Evolutionary conservation across 805 yeast species (phyloP).

Genomic region (Myxozyma geophila): DNA sequence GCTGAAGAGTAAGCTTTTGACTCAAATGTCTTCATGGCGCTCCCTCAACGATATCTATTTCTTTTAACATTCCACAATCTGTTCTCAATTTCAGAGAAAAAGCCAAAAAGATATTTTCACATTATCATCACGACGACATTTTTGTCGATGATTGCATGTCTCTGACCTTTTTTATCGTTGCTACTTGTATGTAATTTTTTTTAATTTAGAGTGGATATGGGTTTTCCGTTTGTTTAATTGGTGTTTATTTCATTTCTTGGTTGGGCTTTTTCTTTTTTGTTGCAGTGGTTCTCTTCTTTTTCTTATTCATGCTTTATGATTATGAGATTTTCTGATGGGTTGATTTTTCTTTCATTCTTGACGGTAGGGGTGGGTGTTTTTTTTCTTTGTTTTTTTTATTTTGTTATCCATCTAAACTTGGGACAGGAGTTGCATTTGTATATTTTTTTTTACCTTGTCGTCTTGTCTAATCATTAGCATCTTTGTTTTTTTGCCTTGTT

Average conservation of each 20-base stretch:
- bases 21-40: neutral
- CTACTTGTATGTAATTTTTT: neutral
- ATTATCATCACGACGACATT: neutral
- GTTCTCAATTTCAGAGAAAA: neutral
- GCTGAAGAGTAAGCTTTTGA: conserved; percentile 3
- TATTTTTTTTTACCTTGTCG: neutral
- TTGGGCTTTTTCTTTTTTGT: neutral
- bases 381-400: neutral
- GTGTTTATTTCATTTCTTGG: neutral
- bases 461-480: neutral
- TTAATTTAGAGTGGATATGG: conserved; percentile 5
- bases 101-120: neutral
- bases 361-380: too few relatives aligned
- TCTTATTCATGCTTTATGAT: neutral
- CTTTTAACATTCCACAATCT: too few relatives aligned
- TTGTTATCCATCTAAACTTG: neutral
- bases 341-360: too few relatives aligned
- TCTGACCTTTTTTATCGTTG: neutral
- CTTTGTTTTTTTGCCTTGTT: neutral
- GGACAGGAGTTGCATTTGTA: conserved; percentile 10
- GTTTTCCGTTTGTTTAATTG: neutral
- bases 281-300: neutral
- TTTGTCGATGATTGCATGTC: conserved; percentile 2
- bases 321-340: neutral
- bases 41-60: too few relatives aligned